Evolutionary conservation across 257 asterid genomes (phyloP).

Genomic region (Solanum arcanum): DNA sequence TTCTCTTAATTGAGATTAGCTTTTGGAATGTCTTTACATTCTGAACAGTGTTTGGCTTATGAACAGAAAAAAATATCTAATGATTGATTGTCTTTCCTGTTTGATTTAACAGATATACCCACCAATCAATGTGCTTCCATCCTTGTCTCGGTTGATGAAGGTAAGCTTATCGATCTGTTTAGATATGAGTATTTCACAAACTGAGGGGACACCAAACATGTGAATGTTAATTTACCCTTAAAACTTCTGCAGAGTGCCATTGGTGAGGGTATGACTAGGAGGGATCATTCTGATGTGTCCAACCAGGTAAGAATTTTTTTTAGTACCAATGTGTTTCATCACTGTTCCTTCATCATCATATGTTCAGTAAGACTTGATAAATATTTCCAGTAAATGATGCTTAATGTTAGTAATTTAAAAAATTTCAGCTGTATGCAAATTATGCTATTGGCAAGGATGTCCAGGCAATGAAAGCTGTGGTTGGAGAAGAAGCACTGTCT

Average conservation of each 20-base stretch:
- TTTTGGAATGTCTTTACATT: not conserved
- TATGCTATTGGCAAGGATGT: conserved; percentile 46
- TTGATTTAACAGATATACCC: conserved; percentile 67
- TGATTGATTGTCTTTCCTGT: not conserved
- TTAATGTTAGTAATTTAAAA: not conserved
- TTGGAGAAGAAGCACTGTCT: conserved; percentile 49
- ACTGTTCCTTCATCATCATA: not conserved
- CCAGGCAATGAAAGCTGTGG: conserved; percentile 53
- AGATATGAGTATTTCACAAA: not conserved
- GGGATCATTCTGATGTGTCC: conserved; percentile 94
- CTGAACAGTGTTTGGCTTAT: not conserved
- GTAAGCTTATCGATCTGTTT: conserved; percentile 21
- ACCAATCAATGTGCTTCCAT: conserved; percentile 96
- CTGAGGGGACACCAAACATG: not conserved
- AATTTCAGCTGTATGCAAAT: conserved; percentile 31
- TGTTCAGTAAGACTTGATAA: not conserved
- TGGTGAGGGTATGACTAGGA: conserved; percentile 98
- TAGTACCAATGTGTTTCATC: not conserved
- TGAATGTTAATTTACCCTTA: not conserved
- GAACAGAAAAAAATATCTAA: not conserved
- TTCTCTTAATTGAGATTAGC: not conserved
- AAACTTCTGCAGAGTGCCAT: conserved; percentile 73
- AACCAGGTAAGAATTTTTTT: conserved; percentile 50
- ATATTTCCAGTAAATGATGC: not conserved
- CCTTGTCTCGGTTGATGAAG: conserved; percentile 96